A percentile compares a stretch with the other conserved stretches of the same genome.
Conservation (phyloP, 2,329 filamentous ascomycete genomes). For the Elsinoe ampelina region DNA sequence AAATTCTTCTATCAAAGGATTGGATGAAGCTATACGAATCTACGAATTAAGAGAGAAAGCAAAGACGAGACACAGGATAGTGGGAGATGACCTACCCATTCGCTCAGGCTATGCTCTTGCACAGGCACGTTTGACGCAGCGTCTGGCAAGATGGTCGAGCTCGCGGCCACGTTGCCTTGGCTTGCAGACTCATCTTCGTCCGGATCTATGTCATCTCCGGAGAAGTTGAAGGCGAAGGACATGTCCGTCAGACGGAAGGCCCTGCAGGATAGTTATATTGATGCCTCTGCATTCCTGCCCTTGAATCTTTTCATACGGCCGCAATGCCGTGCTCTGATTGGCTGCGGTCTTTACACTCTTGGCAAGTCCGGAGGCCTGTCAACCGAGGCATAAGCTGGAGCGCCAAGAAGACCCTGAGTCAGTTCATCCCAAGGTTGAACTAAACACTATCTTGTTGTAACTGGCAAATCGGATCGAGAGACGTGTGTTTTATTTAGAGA, state of each 20-base stretch:
- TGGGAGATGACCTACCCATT: constrained; percentile 35
- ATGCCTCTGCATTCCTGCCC: no score
- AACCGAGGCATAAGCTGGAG: no score
- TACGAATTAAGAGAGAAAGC: no score
- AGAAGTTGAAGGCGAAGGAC: constrained; percentile 50
- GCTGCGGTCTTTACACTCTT: not conserved
- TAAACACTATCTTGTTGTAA: no score
- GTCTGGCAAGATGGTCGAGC: not conserved
- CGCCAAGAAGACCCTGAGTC: no score
- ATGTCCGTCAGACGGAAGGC: constrained; percentile 16
- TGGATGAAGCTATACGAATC: no score
- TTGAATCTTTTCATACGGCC: not conserved
- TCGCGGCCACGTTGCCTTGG: not conserved
- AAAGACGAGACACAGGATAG: constrained; percentile 7
- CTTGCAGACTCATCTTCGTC: constrained; percentile 20
- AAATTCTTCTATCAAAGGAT: no score
- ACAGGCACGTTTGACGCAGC: constrained; percentile 17
- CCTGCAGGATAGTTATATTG: no score
- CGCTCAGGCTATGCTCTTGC: constrained; percentile 33
- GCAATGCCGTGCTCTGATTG: not conserved
- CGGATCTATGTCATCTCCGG: constrained; percentile 45
- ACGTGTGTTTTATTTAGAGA: no score
- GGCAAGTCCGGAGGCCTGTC: not conserved
- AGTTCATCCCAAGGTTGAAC: no score
- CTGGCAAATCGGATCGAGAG: no score